Base-by-base conservation (phyloP, 139 green algal genomes). In the Chlorella sp. region DNA sequence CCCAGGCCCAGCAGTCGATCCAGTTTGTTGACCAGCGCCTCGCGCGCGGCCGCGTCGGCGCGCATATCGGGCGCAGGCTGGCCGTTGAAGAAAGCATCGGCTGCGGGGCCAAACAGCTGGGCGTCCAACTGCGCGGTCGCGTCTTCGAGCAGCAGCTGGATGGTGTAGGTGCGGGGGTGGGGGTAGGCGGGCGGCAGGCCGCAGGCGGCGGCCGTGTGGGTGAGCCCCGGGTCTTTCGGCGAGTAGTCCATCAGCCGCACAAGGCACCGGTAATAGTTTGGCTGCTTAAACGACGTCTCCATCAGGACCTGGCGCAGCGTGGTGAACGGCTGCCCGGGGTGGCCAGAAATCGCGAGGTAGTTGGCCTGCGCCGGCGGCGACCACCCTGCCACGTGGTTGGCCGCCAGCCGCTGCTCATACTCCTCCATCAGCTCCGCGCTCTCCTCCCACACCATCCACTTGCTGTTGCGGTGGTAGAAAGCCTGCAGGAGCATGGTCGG, bases 121-220 rank as follows among this genome's bases (percentile, higher is more conserved):
- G 55, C 80, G 42, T 86, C 80, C 48, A 87, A 27, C 58, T 76
- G 46, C 1, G 53, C 83, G 31, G 83, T 87, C 11, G 63, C 67
- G 42, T 88, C 83, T 53, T 82, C 70, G 31, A 88, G 42, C 43
- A 48, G 50, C 33, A 88, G 75, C 31, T 74, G 73, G 29, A 84
- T 23, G 0, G 82, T 55, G 33, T 81, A 87, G 25, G 8, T 31
- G 9, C 33, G 8, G 33, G 31, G 2, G 33, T 45, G 31, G 3
- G 31, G 29, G 31, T 12, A 33, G 12, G 2, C 5, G 2, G 58
- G 58, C 33, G 33, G 38, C 38, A 74, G 50, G 11, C 63, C 77
- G 25, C 69, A 80, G n/a, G 42, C 29, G 5, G 43, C 50, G 12
- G 35, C 43, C 7, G 62, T 45, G 31, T 77, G 59, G 50, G 80